Percentiles rank a stretch among this genome's conserved stretches.
phyloP scores from a whole-genome alignment of 169 alveolate species.

The Plasmodium gaboni region DNA sequence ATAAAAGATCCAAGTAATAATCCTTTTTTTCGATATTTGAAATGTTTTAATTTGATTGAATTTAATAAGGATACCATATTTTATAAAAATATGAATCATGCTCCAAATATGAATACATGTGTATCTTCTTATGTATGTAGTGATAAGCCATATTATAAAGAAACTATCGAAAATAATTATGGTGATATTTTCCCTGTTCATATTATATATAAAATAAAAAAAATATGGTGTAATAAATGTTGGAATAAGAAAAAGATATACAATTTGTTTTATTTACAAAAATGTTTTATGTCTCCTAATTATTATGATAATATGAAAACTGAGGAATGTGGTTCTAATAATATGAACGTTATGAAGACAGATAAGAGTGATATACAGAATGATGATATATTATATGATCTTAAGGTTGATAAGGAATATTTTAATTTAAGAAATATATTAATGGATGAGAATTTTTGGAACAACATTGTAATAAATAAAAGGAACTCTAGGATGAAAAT shows the following conservation, averaged over 20 bases:
- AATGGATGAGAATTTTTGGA: no score
- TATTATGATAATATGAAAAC: no score
- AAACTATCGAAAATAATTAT: slow-evolving; percentile 23
- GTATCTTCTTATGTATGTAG: background rate
- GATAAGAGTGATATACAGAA: no score
- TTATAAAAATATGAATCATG: background rate
- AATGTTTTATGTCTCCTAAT: background rate
- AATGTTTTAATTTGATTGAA: slow-evolving; percentile 33
- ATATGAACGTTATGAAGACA: no score
- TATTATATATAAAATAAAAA: slow-evolving; percentile 78
- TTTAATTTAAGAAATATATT: no score
- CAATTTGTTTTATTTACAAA: slow-evolving; percentile 22
- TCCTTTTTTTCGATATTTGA: slow-evolving; percentile 36
- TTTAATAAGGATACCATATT: slow-evolving; percentile 65
- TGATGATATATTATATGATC: no score
- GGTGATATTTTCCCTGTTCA: slow-evolving; percentile 78
- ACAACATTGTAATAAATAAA: no score
- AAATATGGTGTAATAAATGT: slow-evolving; percentile 82
- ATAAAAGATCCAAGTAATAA: slow-evolving; percentile 24
- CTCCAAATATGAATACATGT: background rate
- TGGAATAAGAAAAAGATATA: slow-evolving; percentile 58
- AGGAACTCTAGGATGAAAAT: no score
- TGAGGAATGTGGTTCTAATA: no score
- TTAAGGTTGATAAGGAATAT: no score
- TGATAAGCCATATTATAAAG: slow-evolving; percentile 12